Percentiles rank a stretch among this genome's conserved stretches.
These are phyloP conservation scores for Orbilia quercus DNA, from an alignment of 2,329 filamentous ascomycete genomes.

Conservation along the genomic window DNA sequence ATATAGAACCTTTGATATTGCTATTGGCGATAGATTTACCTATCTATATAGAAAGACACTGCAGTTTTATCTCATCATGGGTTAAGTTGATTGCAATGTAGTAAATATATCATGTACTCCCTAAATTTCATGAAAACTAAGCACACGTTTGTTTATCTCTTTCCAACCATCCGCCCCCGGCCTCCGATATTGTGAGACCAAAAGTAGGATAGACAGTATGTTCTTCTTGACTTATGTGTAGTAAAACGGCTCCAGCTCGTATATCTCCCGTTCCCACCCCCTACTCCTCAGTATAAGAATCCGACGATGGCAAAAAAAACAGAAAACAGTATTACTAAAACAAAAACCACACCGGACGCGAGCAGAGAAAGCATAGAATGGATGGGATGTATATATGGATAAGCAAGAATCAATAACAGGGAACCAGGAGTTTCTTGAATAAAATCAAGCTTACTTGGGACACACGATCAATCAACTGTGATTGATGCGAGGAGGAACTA, in stretches of 20 bases:
- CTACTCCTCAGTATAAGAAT: too few relatives aligned
- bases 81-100: not conserved
- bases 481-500: not conserved
- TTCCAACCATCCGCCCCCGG: not conserved
- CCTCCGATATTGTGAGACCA: conserved; percentile 32
- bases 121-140: conserved; percentile 26
- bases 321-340: conserved; percentile 6
- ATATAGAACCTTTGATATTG: too few relatives aligned
- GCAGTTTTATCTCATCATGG: too few relatives aligned
- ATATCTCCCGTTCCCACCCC: not conserved
- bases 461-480: not conserved
- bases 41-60: too few relatives aligned
- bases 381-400: too few relatives aligned
- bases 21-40: too few relatives aligned
- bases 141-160: conserved; percentile 7
- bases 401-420: too few relatives aligned
- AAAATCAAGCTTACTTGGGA: not conserved
- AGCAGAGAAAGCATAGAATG: too few relatives aligned
- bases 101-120: conserved; percentile 15
- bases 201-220: not conserved
- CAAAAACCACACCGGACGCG: conserved; percentile 14
- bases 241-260: not conserved
- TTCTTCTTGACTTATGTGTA: conserved; percentile 3
- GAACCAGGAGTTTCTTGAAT: not conserved
- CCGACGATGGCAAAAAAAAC: not conserved